Evolutionary conservation across 495 filamentous ascomycete genomes (phyloP).

Genomic region (Neurospora cerealis): DNA sequence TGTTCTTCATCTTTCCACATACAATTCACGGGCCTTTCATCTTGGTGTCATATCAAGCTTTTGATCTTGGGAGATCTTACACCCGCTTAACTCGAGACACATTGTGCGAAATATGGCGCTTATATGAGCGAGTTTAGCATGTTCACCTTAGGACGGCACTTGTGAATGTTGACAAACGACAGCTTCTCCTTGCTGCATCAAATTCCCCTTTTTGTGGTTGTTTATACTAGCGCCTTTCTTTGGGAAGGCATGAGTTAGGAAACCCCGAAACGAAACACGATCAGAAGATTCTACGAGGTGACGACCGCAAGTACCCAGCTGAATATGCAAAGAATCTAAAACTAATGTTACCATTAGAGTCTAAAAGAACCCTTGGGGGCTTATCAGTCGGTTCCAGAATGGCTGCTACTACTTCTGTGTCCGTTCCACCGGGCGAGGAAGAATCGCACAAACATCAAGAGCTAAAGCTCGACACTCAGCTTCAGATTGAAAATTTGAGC

Average conservation of each 20-base stretch:
- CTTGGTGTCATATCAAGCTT: neutral
- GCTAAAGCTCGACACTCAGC: neutral
- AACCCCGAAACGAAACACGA: neutral
- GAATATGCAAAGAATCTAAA: neutral
- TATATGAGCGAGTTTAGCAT: neutral
- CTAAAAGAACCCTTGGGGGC: neutral
- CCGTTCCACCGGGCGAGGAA: neutral
- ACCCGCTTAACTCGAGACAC: neutral
- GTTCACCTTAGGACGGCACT: neutral
- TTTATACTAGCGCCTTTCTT: neutral
- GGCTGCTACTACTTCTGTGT: neutral
- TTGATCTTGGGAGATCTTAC: neutral
- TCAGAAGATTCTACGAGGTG: neutral
- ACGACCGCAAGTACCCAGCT: neutral
- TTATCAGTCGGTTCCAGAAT: neutral
- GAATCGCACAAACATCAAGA: neutral
- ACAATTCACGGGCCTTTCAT: neutral
- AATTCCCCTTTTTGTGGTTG: neutral
- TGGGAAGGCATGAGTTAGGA: neutral
- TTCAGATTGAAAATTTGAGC: constrained; percentile 1
- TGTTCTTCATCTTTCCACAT: neutral
- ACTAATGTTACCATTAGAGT: neutral
- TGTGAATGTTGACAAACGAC: neutral
- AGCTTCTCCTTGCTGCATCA: neutral
- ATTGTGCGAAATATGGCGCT: neutral